Base-by-base conservation (phyloP, 2,329 filamentous ascomycete genomes). In the Clonostachys solani region DNA sequence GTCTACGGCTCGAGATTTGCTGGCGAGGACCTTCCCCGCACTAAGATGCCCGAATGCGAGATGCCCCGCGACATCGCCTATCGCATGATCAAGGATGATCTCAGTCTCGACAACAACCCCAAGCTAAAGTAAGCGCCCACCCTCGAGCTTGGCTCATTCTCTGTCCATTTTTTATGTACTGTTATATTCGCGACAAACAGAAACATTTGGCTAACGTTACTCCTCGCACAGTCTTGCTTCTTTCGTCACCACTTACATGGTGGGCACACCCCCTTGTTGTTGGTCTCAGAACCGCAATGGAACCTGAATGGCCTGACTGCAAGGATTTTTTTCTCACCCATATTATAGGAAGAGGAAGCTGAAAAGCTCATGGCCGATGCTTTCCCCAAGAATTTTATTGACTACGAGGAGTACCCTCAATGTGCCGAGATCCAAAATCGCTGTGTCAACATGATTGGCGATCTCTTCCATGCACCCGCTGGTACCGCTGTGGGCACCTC, bases 231-330 rank as follows among this genome's bases (percentile, higher is more conserved):
- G 89, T 67, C 70, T 97, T 58, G 92, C 92, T 33, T 92, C 86
- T 36, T 97, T 97, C 61, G 91, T 96, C 54, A 96, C 92, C 2
- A 96, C 92, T 1, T 96, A 95, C 74, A 96, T 96, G 91, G 87
- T 89, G 46, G 53, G 35, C 36, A 16, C 12, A 13, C 10, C 23
- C 33, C 7, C 38, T 16, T 38, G 29, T 19, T 40, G 12, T 17
- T 29, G 37, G 33, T 38, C 18, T n/a, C 12, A 40, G 17, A 43
- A 13, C 18, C 18, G 42, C 36, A 41, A 29, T 29, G 23, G 23
- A 29, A 29, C 23, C 23, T 29, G 23, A 29, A 29, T 29, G 23
- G 10, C 23, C 23, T 29, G 23, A 29, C 23, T 9, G 23, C 23
- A 29, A 29, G 23, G 23, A 29, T 10, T 10, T 29, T 29, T 29